These are phyloP conservation scores for Colletotrichum neosansevieriae DNA, from an alignment of 2,329 filamentous ascomycete genomes.

Conservation along the genomic window DNA sequence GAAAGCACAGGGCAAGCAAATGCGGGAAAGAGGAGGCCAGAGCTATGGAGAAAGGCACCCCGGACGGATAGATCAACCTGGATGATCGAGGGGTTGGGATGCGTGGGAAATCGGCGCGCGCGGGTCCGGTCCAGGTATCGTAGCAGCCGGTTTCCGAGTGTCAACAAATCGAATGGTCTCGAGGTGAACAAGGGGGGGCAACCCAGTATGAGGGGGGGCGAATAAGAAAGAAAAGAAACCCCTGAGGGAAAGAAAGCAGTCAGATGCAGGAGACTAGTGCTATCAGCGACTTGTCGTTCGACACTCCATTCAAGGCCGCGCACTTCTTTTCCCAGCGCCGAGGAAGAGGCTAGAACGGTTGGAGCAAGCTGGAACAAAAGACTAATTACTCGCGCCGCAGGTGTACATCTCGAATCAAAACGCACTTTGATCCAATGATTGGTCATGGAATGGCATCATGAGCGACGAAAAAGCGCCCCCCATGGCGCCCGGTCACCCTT, in stretches of 20 bases:
- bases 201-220: neutral
- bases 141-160: slow-evolving; percentile 5
- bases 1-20: slow-evolving; percentile 35
- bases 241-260: neutral
- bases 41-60: slow-evolving; percentile 33
- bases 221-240: neutral
- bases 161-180: slow-evolving; percentile 37
- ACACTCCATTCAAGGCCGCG: slow-evolving; percentile 1
- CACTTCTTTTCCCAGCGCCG: neutral
- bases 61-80: slow-evolving; percentile 23
- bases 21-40: slow-evolving; percentile 36
- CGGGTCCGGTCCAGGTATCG: no score
- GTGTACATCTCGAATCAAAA: neutral
- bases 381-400: slow-evolving; percentile 22
- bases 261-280: neutral
- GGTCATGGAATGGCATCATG: slow-evolving; percentile 23
- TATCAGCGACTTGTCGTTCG: neutral
- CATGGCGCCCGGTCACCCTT: neutral
- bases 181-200: slow-evolving; percentile 23
- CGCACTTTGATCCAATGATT: slow-evolving; percentile 16
- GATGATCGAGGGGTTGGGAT: slow-evolving; percentile 37
- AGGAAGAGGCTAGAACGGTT: neutral
- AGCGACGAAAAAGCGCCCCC: neutral
- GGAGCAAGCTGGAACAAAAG: slow-evolving; percentile 13
- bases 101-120: neutral